Base-by-base conservation (phyloP, 495 filamentous ascomycete species). In the Parmelia sp. region DNA sequence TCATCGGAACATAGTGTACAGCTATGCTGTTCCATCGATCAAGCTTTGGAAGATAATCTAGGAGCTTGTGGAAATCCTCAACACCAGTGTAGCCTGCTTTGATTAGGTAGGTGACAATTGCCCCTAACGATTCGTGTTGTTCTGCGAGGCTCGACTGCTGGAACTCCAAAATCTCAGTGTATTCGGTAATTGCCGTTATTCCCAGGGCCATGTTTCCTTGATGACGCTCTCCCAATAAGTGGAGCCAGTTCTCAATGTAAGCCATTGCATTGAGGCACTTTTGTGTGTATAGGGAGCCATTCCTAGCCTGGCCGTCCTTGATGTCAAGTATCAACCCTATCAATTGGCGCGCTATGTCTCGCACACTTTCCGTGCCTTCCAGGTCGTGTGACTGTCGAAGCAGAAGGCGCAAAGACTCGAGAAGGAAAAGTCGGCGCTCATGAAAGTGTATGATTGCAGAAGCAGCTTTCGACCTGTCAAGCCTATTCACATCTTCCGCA, bases 111-210 rank as follows among this genome's bases (percentile, higher is more conserved):
- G 83, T 86, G 27, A 93, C 71, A 56, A 93, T 87, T 12, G 87
- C 82, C 1, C 86, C 85, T n/a, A 99, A 81, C 11, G 86, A 83
- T 72, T 97, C 93, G 72, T 97, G 95, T 74, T 97, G 92, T 70
- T 88, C 83, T 21, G 83, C 82, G 36, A 97, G 79, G 67, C 87
- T 91, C 29, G 76, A 70, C 40, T 87, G 83, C 69, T 95, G 86
- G 68, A 88, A 84, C 62, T 89, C 85, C 39, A 91, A 79, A 7
- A 85, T 84, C 69, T 96, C 91, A 61, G 81, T 78, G 4, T 84
- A 70, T 59, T 90, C 84, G 12, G 76, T 74, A 49, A 83, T 74
- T 29, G 80, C 79, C 21, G 74, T 74, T 65, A 86, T 80, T 9
- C 88, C 86, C 4, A 96, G 78, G 11, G 96, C 79, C 8, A 84